Base-by-base conservation (phyloP, 495 filamentous ascomycete genomes). In the Lichina pygmaea region DNA sequence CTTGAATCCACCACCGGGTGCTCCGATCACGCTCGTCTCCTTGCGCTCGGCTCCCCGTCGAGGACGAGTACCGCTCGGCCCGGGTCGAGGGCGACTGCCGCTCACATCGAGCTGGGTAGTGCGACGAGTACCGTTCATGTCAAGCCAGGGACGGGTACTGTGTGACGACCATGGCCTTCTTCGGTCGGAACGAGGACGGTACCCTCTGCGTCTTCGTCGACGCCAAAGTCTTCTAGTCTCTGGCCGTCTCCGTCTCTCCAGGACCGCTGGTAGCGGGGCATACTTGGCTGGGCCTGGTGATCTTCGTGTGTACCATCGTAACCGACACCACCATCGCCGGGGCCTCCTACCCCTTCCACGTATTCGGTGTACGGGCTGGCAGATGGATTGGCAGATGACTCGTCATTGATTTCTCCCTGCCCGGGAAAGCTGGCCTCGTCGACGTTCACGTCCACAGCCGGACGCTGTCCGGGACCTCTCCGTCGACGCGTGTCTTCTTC, bases 191-290 rank as follows among this genome's bases (percentile, higher is more conserved):
- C 24, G 24, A 24, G 24, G 24, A 24, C 24, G 4, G 24, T 4
- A 24, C 24, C 4, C 52, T 91, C 81, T 8, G 64, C 70, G 8
- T 84, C 81, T 51, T 82, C 81, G 51, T 93, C 85, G 0, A 93
- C 81, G 2, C 89, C 89, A 57, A 84, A 97, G 55, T 97, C 89
- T 40, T 73, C 66, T 34, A 95, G 63, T 8, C 74, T 64, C 52
- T 94, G 85, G 5, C 89, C 89, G 39, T 93, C 86, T 0, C 73
- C 67, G 50, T 93, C 86, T 6, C 65, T 71, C 89, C 89, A 95
- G 7, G 60, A 67, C 49, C 75, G 70, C 52, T 74, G 71, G 7
- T 72, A 58, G 17, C 50, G 50, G 11, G 48, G 50, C 34, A 40
- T 50, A 10, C 15, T 11, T 30, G 3, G n/a, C 7, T 45, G n/a